Conservation (phyloP, 2,329 filamentous ascomycete species). For the Diaporthe capsici region DNA sequence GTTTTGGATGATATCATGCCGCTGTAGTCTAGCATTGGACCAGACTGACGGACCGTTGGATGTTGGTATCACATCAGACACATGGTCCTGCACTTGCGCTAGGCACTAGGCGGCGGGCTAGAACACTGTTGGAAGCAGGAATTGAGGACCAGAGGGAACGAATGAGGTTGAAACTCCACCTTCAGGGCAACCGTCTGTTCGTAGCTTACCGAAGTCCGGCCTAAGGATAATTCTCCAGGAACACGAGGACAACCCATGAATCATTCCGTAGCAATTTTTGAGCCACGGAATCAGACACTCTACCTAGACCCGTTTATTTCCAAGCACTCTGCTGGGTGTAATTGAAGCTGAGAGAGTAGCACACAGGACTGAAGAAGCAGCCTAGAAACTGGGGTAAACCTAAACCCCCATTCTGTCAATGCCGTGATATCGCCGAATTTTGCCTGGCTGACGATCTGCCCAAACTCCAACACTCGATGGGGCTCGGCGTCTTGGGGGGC, state of each 20-base stretch:
- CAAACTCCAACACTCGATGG: background rate
- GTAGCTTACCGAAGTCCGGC: background rate
- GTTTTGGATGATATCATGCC: background rate
- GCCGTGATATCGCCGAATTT: conserved; percentile 35
- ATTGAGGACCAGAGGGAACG: background rate
- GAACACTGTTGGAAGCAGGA: background rate
- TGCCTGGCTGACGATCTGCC: conserved; percentile 17
- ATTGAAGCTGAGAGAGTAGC: background rate
- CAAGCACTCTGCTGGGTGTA: background rate
- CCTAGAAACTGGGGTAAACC: background rate
- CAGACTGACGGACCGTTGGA: background rate
- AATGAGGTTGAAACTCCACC: background rate
- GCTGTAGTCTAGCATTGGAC: background rate
- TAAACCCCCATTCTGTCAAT: conserved; percentile 16
- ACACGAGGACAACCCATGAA: background rate
- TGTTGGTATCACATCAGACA: background rate
- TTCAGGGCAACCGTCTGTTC: background rate
- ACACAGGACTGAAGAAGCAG: background rate
- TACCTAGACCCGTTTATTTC: background rate
- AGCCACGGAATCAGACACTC: background rate
- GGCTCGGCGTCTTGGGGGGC: conserved; percentile 18
- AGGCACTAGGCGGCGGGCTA: background rate
- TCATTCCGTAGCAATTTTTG: background rate
- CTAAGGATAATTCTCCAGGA: background rate
- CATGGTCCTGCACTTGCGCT: background rate